These are phyloP conservation scores for Metarhizium sp. DNA, from an alignment of 2,329 filamentous ascomycete genomes.

Conservation along the genomic window DNA sequence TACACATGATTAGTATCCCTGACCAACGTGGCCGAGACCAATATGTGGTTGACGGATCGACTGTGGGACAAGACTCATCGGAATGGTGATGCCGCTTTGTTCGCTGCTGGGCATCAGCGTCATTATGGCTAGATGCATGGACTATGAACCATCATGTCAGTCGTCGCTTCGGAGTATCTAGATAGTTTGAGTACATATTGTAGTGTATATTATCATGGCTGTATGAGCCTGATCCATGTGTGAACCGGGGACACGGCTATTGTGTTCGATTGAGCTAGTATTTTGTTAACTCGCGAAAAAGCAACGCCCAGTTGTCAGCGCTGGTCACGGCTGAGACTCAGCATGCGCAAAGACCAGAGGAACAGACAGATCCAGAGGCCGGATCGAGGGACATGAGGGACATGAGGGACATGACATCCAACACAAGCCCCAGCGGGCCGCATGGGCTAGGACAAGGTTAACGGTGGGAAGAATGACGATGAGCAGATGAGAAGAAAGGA, in stretches of 20 bases:
- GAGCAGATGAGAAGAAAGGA: background rate
- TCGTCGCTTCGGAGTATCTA: background rate
- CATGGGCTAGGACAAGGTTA: background rate
- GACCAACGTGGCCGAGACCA: background rate
- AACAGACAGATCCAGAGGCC: background rate
- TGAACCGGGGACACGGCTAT: background rate
- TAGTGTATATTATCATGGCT: background rate
- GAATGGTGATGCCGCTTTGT: slow-evolving; percentile 1
- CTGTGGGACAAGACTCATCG: background rate
- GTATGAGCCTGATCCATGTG: background rate
- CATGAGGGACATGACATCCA: background rate
- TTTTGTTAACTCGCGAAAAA: background rate
- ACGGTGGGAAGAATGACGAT: background rate
- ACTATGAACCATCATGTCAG: background rate
- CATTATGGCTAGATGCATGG: slow-evolving; percentile 4
- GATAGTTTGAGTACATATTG: background rate
- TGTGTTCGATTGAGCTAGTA: background rate
- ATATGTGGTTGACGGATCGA: slow-evolving; percentile 1
- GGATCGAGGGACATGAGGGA: background rate
- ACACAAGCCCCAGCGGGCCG: background rate
- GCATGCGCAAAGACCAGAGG: background rate
- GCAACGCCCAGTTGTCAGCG: background rate
- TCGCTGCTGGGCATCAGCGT: slow-evolving; percentile 2
- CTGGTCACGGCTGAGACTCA: background rate
- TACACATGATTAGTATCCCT: background rate